A percentile compares a stretch with the other conserved stretches of the same genome.
Conservation (phyloP, 2,329 filamentous ascomycete species). For the Penicillium nordicum region DNA sequence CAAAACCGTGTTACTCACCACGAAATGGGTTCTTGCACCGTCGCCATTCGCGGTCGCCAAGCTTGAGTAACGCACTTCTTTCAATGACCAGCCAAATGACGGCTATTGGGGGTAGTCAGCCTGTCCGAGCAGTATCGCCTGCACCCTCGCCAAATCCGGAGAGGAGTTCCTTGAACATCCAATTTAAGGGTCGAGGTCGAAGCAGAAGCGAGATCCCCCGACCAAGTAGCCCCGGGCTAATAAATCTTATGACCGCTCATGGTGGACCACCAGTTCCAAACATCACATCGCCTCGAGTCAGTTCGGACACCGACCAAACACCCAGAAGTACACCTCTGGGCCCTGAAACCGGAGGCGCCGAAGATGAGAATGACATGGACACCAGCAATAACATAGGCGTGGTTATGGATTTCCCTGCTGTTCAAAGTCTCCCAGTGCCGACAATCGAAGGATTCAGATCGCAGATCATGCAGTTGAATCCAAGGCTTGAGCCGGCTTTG, state of each 20-base stretch:
- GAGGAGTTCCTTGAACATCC: conserved; percentile 45
- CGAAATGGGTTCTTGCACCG: conserved; percentile 37
- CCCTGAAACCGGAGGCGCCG: conserved; percentile 30
- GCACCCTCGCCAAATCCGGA: conserved; percentile 40
- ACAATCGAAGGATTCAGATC: conserved; percentile 72
- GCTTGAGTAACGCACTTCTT: conserved; percentile 42
- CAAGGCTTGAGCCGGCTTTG: conserved; percentile 64
- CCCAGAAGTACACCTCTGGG: conserved; percentile 13
- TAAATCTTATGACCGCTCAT: conserved; percentile 54
- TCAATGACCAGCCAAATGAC: conserved; percentile 47
- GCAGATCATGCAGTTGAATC: conserved; percentile 71
- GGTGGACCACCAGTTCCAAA: conserved; percentile 59
- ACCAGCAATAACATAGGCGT: conserved; percentile 56
- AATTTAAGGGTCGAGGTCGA: conserved; percentile 48
- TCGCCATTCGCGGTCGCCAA: conserved; percentile 34
- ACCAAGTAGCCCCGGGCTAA: conserved; percentile 44
- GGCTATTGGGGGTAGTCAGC: conserved; percentile 52
- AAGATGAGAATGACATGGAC: conserved; percentile 58
- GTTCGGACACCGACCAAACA: conserved; percentile 11
- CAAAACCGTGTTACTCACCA: conserved; percentile 34
- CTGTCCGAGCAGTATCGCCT: conserved; percentile 51
- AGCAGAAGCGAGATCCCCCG: conserved; percentile 57
- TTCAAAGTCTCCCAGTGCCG: conserved; percentile 66
- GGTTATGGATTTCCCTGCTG: conserved; percentile 59
- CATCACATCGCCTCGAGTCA: conserved; percentile 44